Percentiles rank a stretch among this genome's conserved stretches.
phyloP scores from a whole-genome alignment of 495 filamentous ascomycete genomes.

The Chlorociboria aeruginascens region DNA sequence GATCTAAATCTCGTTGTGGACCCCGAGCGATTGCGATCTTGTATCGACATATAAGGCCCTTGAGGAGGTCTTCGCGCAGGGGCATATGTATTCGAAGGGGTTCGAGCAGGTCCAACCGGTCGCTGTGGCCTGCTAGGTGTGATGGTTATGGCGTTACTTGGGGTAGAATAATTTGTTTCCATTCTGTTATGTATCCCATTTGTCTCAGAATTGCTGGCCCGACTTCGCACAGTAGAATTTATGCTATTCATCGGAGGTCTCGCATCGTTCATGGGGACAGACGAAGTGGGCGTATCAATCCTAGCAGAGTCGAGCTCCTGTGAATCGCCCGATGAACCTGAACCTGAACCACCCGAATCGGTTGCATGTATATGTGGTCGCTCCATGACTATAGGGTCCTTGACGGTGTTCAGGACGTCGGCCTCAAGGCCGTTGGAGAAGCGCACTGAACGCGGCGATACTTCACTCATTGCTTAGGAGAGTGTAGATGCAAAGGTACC shows the following conservation, averaged over 20 bases:
- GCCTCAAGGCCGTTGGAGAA: constrained; percentile 31
- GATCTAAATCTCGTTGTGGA: constrained; percentile 36
- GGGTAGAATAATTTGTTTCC: constrained; percentile 6
- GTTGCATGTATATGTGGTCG: constrained; percentile 37
- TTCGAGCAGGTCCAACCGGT: constrained; percentile 48
- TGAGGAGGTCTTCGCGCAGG: constrained; percentile 53
- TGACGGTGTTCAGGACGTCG: constrained; percentile 23
- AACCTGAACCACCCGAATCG: constrained; percentile 54
- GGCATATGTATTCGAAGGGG: constrained; percentile 64
- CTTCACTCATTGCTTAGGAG: constrained; percentile 26
- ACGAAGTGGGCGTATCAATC: constrained; percentile 26
- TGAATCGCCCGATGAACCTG: constrained; percentile 45
- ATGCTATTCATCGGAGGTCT: constrained; percentile 20
- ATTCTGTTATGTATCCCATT: constrained; percentile 17
- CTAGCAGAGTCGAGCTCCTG: constrained; percentile 27
- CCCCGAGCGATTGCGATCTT: constrained; percentile 38
- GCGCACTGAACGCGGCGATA: constrained; percentile 38
- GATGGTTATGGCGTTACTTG: constrained; percentile 14
- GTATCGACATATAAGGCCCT: constrained; percentile 15
- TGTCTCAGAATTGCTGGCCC: constrained; percentile 8
- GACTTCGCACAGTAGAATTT: constrained; percentile 11
- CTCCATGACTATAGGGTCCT: constrained; percentile 34
- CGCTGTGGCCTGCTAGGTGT: constrained; percentile 36
- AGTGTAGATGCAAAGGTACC: background rate
- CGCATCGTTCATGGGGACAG: constrained; percentile 21